A percentile compares a stretch with the other conserved stretches of the same genome.
These are phyloP conservation scores for Taphrina flavorubra DNA, from an alignment of 1,139 yeast genomes.

Conservation along the genomic window DNA sequence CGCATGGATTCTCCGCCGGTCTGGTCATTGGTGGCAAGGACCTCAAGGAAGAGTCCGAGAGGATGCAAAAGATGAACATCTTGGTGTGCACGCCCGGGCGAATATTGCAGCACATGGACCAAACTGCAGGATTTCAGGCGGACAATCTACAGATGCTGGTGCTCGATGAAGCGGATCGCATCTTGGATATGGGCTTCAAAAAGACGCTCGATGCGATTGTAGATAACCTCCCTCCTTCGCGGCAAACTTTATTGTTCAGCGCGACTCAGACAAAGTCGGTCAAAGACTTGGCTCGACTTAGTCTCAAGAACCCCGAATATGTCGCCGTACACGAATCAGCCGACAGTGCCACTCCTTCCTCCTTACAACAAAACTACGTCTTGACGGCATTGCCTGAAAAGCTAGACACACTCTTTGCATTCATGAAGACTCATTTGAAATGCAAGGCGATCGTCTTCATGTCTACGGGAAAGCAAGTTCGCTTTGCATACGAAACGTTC, in stretches of 20 bases:
- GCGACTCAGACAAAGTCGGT: constrained; percentile 94
- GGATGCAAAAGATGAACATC: constrained; percentile 82
- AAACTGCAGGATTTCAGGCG: constrained; percentile 82
- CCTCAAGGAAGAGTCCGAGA: constrained; percentile 81
- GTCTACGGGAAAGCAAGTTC: constrained; percentile 93
- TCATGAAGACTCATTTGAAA: constrained; percentile 85
- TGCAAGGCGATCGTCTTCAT: constrained; percentile 84
- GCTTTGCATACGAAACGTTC: constrained; percentile 88
- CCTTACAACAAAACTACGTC: constrained; percentile 81
- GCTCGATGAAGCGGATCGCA: constrained; percentile 94
- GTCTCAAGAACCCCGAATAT: constrained; percentile 73
- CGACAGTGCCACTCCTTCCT: constrained; percentile 73
- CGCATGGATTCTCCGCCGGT: constrained; percentile 86
- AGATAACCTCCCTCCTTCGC: constrained; percentile 72
- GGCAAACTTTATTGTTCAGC: constrained; percentile 88
- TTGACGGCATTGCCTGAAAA: constrained; percentile 76
- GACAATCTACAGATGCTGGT: constrained; percentile 81
- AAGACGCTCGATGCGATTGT: constrained; percentile 85
- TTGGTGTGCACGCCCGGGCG: constrained; percentile 97
- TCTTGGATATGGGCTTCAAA: constrained; percentile 95
- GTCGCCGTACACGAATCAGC: constrained; percentile 61
- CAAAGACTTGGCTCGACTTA: constrained; percentile 83
- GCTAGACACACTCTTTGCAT: constrained; percentile 84
- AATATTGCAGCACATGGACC: constrained; percentile 91
- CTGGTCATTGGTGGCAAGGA: constrained; percentile 97